These are phyloP conservation scores for Diplodia mutila DNA, from an alignment of 2,329 filamentous ascomycete genomes.

Conservation along the genomic window DNA sequence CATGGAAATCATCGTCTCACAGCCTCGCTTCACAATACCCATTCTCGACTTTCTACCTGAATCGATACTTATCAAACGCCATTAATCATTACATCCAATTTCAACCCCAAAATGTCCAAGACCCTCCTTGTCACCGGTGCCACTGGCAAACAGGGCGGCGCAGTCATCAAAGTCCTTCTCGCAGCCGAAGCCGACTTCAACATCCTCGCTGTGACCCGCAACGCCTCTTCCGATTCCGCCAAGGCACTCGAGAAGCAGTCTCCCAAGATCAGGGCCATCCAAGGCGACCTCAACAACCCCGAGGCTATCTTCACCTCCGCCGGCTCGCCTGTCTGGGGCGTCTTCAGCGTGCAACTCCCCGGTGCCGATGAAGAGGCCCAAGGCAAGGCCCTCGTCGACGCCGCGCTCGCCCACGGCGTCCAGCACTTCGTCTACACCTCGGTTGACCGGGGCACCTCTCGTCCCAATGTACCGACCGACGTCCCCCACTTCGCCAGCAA, in stretches of 20 bases:
- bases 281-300: constrained; percentile 58
- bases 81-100: background rate
- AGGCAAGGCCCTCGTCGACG: constrained; percentile 44
- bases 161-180: constrained; percentile 46
- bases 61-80: background rate
- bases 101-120: constrained; percentile 36
- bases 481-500: constrained; percentile 67
- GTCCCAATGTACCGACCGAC: constrained; percentile 55
- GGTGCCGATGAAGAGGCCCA: constrained; percentile 38
- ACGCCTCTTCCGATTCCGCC: constrained; percentile 53
- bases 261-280: constrained; percentile 55
- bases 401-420: constrained; percentile 36
- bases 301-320: constrained; percentile 55
- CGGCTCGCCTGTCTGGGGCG: constrained; percentile 41
- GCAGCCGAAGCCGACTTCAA: constrained; percentile 45
- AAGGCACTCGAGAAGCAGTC: constrained; percentile 52
- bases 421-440: constrained; percentile 44
- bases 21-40: background rate
- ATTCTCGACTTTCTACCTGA: background rate
- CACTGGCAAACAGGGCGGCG: constrained; percentile 52
- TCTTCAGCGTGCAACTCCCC: constrained; percentile 37
- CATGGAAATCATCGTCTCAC: background rate
- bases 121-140: constrained; percentile 48
- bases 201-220: constrained; percentile 62
- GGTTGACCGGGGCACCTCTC: constrained; percentile 43